Base-by-base conservation (phyloP, 2,329 filamentous ascomycete species). In the Sporothrix curviconia region DNA sequence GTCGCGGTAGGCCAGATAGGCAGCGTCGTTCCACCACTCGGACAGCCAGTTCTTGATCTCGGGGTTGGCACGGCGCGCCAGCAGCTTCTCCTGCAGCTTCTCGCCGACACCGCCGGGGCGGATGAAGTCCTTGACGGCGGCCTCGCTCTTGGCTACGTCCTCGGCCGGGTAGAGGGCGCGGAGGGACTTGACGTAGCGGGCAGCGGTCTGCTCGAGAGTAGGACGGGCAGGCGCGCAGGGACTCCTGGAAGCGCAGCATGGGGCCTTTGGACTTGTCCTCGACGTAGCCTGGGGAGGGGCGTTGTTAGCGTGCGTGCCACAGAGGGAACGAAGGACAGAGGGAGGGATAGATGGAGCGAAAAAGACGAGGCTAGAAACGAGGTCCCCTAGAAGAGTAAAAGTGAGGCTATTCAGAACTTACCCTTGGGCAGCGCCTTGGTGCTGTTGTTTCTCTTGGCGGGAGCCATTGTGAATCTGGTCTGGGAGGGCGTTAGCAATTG, bases 1-100 rank as follows among this genome's bases (percentile, higher is more conserved):
- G 71, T 97, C 94, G 64, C 92, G 88, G 78, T 97, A 97, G 63
- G 76, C 81, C 63, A 99, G 84, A 75, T 99, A 99, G 59, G 94
- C 94, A 4, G 85, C 84, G 55, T 96, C 84, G 72, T 99, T 97
- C 94, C 94, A 99, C 94, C 94, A 99, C 66, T 99, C 92, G 65
- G 87, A 85, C 58, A 99, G 80, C 94, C 94, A 99, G 76, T 97
- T 99, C 76, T 88, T 90, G 70, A 82, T 76, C 61, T 88, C 86
- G 51, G 92, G 86, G 64, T 95, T 84, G 65, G 90, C 87, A 61
- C 89, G 83, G 62, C 85, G 84, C 59, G 88, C 90, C 53, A 92
- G 67, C 63, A 99, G 79, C 72, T 92, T 89, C 70, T 96, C 87
- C 76, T 99, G 94, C 43, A 99, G 84, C 67, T 84, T 83, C 70